Base-by-base conservation (phyloP, 164 flowering plant genomes). In the Brasenia schreberi region DNA sequence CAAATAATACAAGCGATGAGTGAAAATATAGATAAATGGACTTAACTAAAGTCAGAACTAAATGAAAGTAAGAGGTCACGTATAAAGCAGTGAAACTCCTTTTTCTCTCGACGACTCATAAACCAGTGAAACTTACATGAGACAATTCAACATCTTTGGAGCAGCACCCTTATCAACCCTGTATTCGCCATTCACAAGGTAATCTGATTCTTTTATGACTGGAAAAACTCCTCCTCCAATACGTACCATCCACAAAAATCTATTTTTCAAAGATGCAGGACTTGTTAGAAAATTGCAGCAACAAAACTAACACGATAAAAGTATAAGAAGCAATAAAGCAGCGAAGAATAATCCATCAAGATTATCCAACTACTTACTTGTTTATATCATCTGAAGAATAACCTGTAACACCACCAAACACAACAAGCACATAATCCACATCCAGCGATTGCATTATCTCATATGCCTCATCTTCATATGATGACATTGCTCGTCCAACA, bases 171-270 rank as follows among this genome's bases (percentile, higher is more conserved):
- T 88, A 82, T 95, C 99, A 67, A 95, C 90, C 66, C 99, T 96
- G 69, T 88, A 95, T 72, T 95, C 96, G 33, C 99, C 99, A 77
- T 95, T 95, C n/a, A 86, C 99, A 72, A 95, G 96, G 73, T 92
- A 95, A 76, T 95, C 99, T 62, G 96, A 96, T 79, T 95, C 99
- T 82, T 92, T 95, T 69, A 95, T 95, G 67, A 89, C 90, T 65
- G 99, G 99, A 65, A 89, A 95, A 60, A 95, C 99, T 63, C 97
- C 97, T 43, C 99, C 99, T 70, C 99, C 99, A 83, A 95, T 95
- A 70, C 99, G 87, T 74, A 95, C 99, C 99, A 95, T 95, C 99
- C 99, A 95, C 75, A 95, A 72, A 81, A 95, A 95, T 72, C 97
- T 95, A 69, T 33, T 33, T 33, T 33, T 3, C 39, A 33, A 33